Base-by-base conservation (phyloP, 225 moss, liverwort and hornwort genomes). In the Straminergon stramineum region DNA sequence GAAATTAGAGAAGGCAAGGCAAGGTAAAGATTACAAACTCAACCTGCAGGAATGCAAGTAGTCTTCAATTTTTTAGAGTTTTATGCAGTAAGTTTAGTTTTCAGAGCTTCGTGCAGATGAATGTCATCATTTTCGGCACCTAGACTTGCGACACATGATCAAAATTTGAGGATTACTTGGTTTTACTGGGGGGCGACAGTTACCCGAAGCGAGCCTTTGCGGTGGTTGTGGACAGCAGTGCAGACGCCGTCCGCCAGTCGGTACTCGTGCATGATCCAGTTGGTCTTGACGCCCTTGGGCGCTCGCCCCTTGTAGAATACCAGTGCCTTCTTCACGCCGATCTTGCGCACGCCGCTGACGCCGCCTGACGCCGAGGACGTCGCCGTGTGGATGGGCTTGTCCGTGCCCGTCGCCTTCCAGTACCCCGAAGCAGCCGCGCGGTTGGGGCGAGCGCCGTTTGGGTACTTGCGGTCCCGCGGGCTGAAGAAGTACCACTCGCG, bases 251-350 rank as follows among this genome's bases (percentile, higher is more conserved):
- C 99, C 27, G 97, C 97, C 89, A 97, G 65, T 31, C 97, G 96
- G 70, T 99, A 99, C 94, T 99, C 99, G 66, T 99, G 99, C 99
- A 99, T 99, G 75, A 99, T 99, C 99, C 99, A 99, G 89, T 99
- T 99, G 88, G 99, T 99, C 91, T 99, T 99, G 63, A 97, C 93
- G 56, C 99, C 99, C 88, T 99, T 99, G 39, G 99, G 99, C 15
- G 99, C 99, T 13, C 99, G 96, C 76, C 99, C 99, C 71, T 99
- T 97, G 95, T 99, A 99, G 84, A 99, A 99, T 27, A 99, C 99
- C 14, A 99, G 94, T 11, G 99, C 99, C 82, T 99, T 99, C 94
- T 99, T 99, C 66, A 99, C 99, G 69, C 99, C 99, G 84, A 99
- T 95, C 91, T 96, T 99, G 60, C 92, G 92, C n/a, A 89, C 85